Percentiles rank a stretch among this genome's conserved stretches.
Evolutionary conservation across 2,329 filamentous ascomycete genomes (phyloP).

Genomic region (Colletotrichum coccodes): DNA sequence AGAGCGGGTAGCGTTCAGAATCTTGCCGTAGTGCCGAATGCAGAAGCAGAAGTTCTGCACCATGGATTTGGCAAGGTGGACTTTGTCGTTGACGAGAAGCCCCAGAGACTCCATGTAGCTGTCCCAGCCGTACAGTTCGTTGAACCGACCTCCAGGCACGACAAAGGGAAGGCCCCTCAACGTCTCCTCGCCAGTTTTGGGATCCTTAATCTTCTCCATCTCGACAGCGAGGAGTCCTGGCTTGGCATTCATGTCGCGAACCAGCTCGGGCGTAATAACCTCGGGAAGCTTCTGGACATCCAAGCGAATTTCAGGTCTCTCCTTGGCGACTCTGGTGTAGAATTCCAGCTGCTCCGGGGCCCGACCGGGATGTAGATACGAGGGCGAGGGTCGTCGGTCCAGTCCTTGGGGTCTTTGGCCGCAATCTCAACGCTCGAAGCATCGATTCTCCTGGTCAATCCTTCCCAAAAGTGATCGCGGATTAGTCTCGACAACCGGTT

Average conservation of each 20-base stretch:
- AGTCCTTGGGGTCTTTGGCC: constrained; percentile 92
- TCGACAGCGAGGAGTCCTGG: constrained; percentile 91
- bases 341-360: constrained; percentile 91
- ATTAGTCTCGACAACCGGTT: constrained; percentile 88
- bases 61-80: constrained; percentile 92
- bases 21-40: constrained; percentile 98
- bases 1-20: constrained; percentile 94
- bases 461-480: constrained; percentile 91
- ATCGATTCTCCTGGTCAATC: constrained; percentile 89
- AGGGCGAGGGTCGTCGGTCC: constrained; percentile 88
- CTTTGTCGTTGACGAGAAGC: constrained; percentile 84
- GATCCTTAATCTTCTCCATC: constrained; percentile 81
- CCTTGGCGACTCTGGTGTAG: constrained; percentile 82
- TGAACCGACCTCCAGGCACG: constrained; percentile 97
- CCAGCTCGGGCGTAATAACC: constrained; percentile 82
- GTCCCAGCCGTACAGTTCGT: constrained; percentile 98
- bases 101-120: constrained; percentile 98
- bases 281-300: constrained; percentile 86
- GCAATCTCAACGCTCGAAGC: constrained; percentile 87
- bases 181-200: constrained; percentile 74
- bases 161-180: constrained; percentile 89
- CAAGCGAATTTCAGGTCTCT: constrained; percentile 84
- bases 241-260: constrained; percentile 85
- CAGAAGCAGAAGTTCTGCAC: constrained; percentile 97
- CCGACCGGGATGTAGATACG: constrained; percentile 90